Conservation (phyloP, 140 eudicot species). For the Cichorium intybus region DNA sequence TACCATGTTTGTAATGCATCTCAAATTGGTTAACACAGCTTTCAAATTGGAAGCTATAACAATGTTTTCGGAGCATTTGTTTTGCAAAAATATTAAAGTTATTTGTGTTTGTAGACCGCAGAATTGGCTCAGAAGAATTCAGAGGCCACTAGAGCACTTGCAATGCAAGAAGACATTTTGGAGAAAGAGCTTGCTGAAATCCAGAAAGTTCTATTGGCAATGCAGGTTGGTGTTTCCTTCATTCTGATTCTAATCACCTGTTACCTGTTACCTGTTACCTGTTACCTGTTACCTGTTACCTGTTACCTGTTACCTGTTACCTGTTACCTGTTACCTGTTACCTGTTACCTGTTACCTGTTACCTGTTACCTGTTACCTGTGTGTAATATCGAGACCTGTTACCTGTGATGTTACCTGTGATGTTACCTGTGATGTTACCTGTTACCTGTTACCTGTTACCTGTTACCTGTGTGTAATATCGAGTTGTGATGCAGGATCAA, state of each 20-base stretch:
- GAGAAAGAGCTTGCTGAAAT: conserved; percentile 96
- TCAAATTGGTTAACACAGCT: not conserved
- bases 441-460: not conserved
- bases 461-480: not conserved
- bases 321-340: not conserved
- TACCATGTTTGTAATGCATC: not conserved
- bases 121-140: conserved; percentile 85
- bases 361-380: not conserved
- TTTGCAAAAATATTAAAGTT: not conserved
- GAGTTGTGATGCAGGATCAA: conserved; percentile 61
- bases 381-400: no score
- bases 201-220: conserved; percentile 89
- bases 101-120: conserved; percentile 55
- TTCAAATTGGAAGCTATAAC: not conserved
- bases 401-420: no score
- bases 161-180: conserved; percentile 74
- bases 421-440: no score
- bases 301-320: not conserved
- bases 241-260: not conserved
- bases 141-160: conserved; percentile 87
- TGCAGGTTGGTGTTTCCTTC: conserved; percentile 65
- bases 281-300: not conserved
- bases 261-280: not conserved
- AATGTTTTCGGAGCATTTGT: conserved; percentile 4
- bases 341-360: not conserved